Evolutionary conservation across 805 yeast species (phyloP).

Genomic region (Lachancea waltii): DNA sequence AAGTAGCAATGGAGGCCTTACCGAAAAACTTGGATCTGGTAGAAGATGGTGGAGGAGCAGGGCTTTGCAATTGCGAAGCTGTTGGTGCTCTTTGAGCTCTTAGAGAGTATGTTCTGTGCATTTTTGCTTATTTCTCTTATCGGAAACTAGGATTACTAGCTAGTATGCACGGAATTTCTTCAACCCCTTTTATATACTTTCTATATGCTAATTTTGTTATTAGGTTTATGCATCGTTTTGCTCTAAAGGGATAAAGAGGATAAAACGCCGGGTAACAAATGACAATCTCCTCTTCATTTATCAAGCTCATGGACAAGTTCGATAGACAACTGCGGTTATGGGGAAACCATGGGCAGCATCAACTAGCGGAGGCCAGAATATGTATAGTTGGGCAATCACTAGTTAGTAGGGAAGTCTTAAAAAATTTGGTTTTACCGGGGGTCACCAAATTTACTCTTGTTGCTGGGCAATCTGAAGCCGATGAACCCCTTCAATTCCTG

Average conservation of each 20-base stretch:
- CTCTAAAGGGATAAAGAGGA: slow-evolving; percentile 7
- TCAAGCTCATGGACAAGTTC: slow-evolving; percentile 36
- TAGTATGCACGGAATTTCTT: neutral
- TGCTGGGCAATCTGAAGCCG: slow-evolving; percentile 11
- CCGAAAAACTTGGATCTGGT: slow-evolving; percentile 74
- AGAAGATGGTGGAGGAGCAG: slow-evolving; percentile 75
- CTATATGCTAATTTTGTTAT: neutral
- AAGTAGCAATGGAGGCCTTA: slow-evolving; percentile 58
- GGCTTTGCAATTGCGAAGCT: slow-evolving; percentile 71
- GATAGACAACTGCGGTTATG: slow-evolving; percentile 87
- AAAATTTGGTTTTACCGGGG: slow-evolving; percentile 75
- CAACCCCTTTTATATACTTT: slow-evolving; percentile 3
- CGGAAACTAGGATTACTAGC: neutral
- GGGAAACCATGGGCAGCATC: slow-evolving; percentile 70
- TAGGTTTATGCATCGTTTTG: slow-evolving; percentile 5
- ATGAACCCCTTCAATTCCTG: neutral
- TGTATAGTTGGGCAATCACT: slow-evolving; percentile 54
- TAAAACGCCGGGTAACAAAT: slow-evolving; percentile 6
- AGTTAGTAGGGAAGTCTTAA: slow-evolving; percentile 60
- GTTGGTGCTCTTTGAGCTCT: slow-evolving; percentile 77
- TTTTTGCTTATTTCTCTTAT: slow-evolving; percentile 19
- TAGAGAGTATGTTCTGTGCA: slow-evolving; percentile 83
- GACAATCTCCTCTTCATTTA: neutral
- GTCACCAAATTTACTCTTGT: slow-evolving; percentile 59
- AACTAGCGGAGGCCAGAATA: slow-evolving; percentile 50